Base-by-base conservation (phyloP, 1,139 yeast species). In the Protomyces inouyei region DNA sequence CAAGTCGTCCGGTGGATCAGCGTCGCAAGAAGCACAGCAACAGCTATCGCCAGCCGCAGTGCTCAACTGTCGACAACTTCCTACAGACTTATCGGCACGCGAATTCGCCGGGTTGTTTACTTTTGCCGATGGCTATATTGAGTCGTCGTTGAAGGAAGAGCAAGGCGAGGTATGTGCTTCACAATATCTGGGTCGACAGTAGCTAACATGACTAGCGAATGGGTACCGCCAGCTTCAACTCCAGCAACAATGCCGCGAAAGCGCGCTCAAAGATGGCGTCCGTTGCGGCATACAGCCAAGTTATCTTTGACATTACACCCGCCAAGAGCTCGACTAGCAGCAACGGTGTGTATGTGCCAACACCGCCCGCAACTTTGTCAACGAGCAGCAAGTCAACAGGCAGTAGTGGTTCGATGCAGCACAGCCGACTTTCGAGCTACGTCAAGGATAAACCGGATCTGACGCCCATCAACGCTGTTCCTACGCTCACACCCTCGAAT, bases 21-120 rank as follows among this genome's bases (percentile, higher is more conserved):
- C 59, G 12, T 37, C 43, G 16, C 16, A 12, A 5, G 18, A 21
- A 3, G 5, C 23, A n/a, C 12, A 21, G 16, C 12, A 18, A 16
- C 12, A 12, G 25, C 28, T 12, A 3, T 38, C 45, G 32, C 46
- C 35, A 51, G 38, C 16, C 14, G 61, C 40, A 3, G 28, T 45
- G 35, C 51, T 64, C 18, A 21, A 38, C 8, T 55, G 53, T 36
- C 55, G 55, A 2, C 40, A 52, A 1, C 32, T 64, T 32, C 65
- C 65, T 5, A 38, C 32, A 16, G 65, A 64, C 28, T 14, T 57
- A 23, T 57, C 59, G 21, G 54, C 53, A 4, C 63, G 65, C n/a
- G 65, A 64, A 45, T 57, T 64, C 10, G 64, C 65, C 25, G 65
- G 60, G 2, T 40, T 64, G 10, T 64, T 64, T 35, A 45, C 57